These are phyloP conservation scores for Eragrostis curvula DNA, from an alignment of 176 grass and related monocot species.

Conservation along the genomic window DNA sequence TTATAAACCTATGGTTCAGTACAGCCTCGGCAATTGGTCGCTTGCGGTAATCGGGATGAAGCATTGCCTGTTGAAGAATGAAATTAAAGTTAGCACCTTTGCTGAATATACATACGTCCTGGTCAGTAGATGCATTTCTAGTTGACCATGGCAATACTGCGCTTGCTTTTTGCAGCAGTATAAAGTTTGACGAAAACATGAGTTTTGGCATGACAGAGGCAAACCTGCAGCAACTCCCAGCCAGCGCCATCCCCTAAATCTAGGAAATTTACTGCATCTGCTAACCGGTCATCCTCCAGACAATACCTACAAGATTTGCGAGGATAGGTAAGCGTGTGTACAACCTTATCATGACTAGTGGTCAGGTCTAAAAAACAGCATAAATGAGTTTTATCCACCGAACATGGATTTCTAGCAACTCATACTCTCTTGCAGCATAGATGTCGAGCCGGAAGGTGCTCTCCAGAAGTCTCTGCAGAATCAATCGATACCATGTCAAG, in stretches of 20 bases:
- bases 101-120: constrained; percentile 8
- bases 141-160: neutral
- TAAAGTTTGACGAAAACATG: neutral
- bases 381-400: neutral
- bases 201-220: neutral
- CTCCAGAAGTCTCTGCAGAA: constrained; percentile 84
- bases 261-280: constrained; percentile 83
- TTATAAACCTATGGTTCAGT: constrained; percentile 89
- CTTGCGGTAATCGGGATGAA: constrained; percentile 81
- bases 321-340: constrained; percentile 24
- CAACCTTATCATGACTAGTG: constrained; percentile 3
- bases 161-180: constrained; percentile 4
- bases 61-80: constrained; percentile 68
- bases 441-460: constrained; percentile 82
- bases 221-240: constrained; percentile 92
- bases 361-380: constrained; percentile 4
- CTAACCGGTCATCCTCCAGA: constrained; percentile 72
- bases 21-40: constrained; percentile 78
- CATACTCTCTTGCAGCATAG: constrained; percentile 92
- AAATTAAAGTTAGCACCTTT: constrained; percentile 19
- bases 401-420: constrained; percentile 12
- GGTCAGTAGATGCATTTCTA: neutral
- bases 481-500: constrained; percentile 2
- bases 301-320: constrained; percentile 63
- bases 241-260: constrained; percentile 82